Conservation (phyloP, 2,329 filamentous ascomycete genomes). For the Pyrenophora seminiperda region DNA sequence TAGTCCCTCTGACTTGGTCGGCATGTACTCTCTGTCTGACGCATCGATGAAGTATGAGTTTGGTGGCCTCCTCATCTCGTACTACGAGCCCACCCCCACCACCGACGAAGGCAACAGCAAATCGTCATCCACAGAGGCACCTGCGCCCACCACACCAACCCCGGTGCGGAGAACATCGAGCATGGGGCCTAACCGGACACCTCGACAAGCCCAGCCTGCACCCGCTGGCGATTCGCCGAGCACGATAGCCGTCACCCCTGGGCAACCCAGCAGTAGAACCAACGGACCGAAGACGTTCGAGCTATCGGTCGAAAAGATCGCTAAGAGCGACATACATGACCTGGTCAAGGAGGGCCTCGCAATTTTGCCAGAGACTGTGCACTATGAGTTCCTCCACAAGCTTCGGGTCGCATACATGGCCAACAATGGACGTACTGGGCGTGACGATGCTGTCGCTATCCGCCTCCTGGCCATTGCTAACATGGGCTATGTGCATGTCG, state of each 20-base stretch:
- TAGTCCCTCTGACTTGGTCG: conserved; percentile 69
- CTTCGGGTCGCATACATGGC: conserved; percentile 84
- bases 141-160: conserved; percentile 73
- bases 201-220: conserved; percentile 52
- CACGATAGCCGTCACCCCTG: conserved; percentile 51
- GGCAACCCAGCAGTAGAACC: conserved; percentile 32
- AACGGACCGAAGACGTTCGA: conserved; percentile 59
- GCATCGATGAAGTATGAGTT: conserved; percentile 71
- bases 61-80: conserved; percentile 79
- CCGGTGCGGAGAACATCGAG: conserved; percentile 70
- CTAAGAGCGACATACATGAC: conserved; percentile 49
- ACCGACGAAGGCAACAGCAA: conserved; percentile 31
- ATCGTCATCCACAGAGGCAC: conserved; percentile 49
- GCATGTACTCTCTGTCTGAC: conserved; percentile 62
- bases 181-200: conserved; percentile 56
- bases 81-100: conserved; percentile 64
- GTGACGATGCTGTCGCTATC: conserved; percentile 77
- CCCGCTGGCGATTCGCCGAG: conserved; percentile 57
- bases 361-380: conserved; percentile 72
- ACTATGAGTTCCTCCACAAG: conserved; percentile 85
- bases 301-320: conserved; percentile 60
- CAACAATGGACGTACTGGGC: conserved; percentile 65
- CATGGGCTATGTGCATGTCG: conserved; percentile 84
- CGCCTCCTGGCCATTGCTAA: conserved; percentile 89
- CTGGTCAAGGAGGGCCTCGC: conserved; percentile 51